These are phyloP conservation scores for Hamigera avellanea DNA, from an alignment of 495 filamentous ascomycete species.

Conservation along the genomic window DNA sequence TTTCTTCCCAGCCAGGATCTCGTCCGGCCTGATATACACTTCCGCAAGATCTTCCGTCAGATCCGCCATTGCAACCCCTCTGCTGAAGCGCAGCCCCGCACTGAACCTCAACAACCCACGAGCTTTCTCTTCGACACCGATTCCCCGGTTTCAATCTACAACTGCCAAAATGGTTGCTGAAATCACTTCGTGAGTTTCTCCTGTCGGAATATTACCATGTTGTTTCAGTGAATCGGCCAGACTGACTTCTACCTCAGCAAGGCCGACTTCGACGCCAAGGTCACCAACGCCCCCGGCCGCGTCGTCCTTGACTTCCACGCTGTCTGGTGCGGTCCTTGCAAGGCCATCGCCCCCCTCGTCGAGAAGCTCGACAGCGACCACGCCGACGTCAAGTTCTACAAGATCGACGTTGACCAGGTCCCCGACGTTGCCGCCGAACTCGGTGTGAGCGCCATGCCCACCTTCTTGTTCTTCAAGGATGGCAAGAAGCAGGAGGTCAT, in stretches of 20 bases:
- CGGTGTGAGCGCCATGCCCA: conserved; percentile 76
- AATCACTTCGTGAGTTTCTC: conserved; percentile 22
- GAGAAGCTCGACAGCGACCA: conserved; percentile 48
- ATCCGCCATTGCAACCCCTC: neutral
- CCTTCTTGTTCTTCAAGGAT: conserved; percentile 67
- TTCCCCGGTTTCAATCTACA: conserved; percentile 33
- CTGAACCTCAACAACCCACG: conserved; percentile 13
- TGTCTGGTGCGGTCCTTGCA: conserved; percentile 58
- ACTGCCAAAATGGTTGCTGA: conserved; percentile 39
- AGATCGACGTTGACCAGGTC: conserved; percentile 74
- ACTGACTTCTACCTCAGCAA: conserved; percentile 33
- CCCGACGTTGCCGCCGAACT: conserved; percentile 58
- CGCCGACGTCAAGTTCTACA: conserved; percentile 54
- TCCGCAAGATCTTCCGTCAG: neutral
- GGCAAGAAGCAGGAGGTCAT: conserved; percentile 48
- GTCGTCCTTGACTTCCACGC: conserved; percentile 35
- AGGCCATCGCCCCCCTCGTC: conserved; percentile 57
- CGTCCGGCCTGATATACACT: neutral
- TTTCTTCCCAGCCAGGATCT: neutral
- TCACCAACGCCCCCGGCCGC: conserved; percentile 38
- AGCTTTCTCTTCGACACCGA: conserved; percentile 21
- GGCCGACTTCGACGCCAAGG: conserved; percentile 42
- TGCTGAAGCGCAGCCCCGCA: conserved; percentile 3
- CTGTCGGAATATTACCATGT: conserved; percentile 1
- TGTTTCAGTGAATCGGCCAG: neutral